Base-by-base conservation (phyloP, 805 yeast species). In the Ogataea pignaliae region DNA sequence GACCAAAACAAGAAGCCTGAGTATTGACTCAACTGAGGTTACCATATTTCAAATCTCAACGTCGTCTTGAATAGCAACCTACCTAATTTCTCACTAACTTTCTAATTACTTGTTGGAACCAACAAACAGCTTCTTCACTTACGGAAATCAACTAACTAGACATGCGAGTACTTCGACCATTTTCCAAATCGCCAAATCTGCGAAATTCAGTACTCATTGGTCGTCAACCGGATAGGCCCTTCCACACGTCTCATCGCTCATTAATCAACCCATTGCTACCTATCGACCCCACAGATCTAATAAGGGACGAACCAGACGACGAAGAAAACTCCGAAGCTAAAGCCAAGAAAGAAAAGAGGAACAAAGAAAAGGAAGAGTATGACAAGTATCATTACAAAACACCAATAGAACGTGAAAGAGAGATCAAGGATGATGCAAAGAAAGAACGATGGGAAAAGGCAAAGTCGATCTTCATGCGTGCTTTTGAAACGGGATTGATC, bases 401-500 rank as follows among this genome's bases (percentile, higher is more conserved):
- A 10, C 35, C 36, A 17, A 18, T 21, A 2, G 41, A n/a, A 13
- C 37, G 13, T 15, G 42, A 34, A 21, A 15, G 26, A 12, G 42
- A 34, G 28, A 30, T 34, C 12, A 39, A 42, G 14, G 31, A 42
- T 3, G 41, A 45, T n/a, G 16, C 17, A 12, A 31, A 34, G 17
- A 29, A 43, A 14, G 44, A 45, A 33, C 44, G 41, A 13, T 55
- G 52, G 51, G 42, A 45, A 3, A 44, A 41, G 21, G 15, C 50
- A 8, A 44, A 37, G 9, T 18, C 28, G 2, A 31, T 70, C 21
- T 36, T 59, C 0, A 52, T 63, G 43, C 81, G 78, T 53, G 72
- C 80, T 45, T 47, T 75, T 4, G 93, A 86, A 57, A 80, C 93
- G 0, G 80, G 82, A 0, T 80, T 86, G 3, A 79, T 86, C 37